These are phyloP conservation scores for Trichosanthes cucumerina DNA, from an alignment of 306 rosid genomes.

Conservation along the genomic window DNA sequence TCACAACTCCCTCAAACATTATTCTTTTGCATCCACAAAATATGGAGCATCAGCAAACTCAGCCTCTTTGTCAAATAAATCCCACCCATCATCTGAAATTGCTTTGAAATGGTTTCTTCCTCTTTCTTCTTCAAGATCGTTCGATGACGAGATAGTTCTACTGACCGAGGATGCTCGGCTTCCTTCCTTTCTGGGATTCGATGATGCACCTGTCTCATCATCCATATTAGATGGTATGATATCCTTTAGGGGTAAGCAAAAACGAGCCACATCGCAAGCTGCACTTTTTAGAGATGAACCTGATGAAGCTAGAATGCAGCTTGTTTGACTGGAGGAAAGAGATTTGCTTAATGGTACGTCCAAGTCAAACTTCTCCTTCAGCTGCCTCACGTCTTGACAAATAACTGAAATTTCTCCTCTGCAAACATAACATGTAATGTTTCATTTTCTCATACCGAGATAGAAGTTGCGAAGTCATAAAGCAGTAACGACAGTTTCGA, in stretches of 20 bases:
- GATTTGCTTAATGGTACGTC: slow-evolving; percentile 76
- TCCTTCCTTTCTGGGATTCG: slow-evolving; percentile 13
- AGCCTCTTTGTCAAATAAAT: slow-evolving; percentile 1
- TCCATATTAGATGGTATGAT: slow-evolving; percentile 15
- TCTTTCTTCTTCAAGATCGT: slow-evolving; percentile 17
- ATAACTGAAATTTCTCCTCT: slow-evolving; percentile 88
- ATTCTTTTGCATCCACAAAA: neutral
- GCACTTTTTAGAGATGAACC: slow-evolving; percentile 30
- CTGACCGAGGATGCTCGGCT: slow-evolving; percentile 20
- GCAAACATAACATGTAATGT: slow-evolving; percentile 15
- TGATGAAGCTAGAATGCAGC: slow-evolving; percentile 54
- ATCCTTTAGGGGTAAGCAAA: slow-evolving; percentile 24
- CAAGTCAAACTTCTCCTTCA: slow-evolving; percentile 82
- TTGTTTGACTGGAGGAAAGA: slow-evolving; percentile 76
- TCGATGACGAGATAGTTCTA: slow-evolving; percentile 16
- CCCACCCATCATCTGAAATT: slow-evolving; percentile 65
- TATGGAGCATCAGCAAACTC: neutral
- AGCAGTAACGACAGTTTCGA: neutral
- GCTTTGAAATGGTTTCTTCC: slow-evolving; percentile 25
- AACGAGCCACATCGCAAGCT: slow-evolving; percentile 9
- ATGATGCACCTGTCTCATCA: slow-evolving; percentile 28
- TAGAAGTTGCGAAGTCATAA: neutral
- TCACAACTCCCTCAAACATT: neutral
- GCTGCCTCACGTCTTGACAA: slow-evolving; percentile 56
- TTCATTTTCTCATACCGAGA: neutral